Evolutionary conservation across 495 filamentous ascomycete genomes (phyloP).

Genomic region (Schizothecium vesticola): DNA sequence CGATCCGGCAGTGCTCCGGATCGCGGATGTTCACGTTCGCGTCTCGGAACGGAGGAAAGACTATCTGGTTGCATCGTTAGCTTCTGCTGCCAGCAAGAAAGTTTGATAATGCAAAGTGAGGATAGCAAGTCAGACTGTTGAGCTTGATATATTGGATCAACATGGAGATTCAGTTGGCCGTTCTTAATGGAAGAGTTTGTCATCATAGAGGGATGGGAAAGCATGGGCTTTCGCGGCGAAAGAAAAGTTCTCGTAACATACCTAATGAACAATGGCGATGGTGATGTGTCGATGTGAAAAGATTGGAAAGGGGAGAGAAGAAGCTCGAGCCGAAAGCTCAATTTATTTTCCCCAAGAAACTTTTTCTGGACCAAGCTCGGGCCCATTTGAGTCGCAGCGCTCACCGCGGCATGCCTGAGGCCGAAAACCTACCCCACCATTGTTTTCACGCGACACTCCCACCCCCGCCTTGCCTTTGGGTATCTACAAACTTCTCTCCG

Average conservation of each 20-base stretch:
- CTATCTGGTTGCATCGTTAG: constrained; percentile 13
- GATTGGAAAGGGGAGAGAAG: background rate
- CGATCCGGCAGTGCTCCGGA: background rate
- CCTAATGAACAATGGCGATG: background rate
- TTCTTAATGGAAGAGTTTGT: constrained; percentile 51
- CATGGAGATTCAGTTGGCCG: constrained; percentile 54
- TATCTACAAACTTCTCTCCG: constrained; percentile 22
- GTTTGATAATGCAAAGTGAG: constrained; percentile 3
- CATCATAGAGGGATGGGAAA: constrained; percentile 34
- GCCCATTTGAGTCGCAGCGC: background rate
- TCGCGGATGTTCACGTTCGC: background rate
- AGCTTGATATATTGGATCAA: constrained; percentile 54
- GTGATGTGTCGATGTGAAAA: background rate
- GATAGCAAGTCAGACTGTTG: constrained; percentile 50
- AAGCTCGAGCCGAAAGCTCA: background rate
- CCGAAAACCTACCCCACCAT: constrained; percentile 21
- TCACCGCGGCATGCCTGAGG: constrained; percentile 13
- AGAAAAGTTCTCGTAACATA: constrained; percentile 1
- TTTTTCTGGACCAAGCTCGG: constrained; percentile 3
- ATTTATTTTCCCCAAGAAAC: constrained; percentile 3
- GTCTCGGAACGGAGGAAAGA: background rate
- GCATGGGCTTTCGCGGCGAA: background rate
- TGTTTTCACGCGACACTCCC: constrained; percentile 1
- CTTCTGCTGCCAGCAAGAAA: constrained; percentile 6
- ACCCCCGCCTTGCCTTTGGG: constrained; percentile 15